phyloP scores from a whole-genome alignment of 306 rosid genomes.

The Lablab purpureus region DNA sequence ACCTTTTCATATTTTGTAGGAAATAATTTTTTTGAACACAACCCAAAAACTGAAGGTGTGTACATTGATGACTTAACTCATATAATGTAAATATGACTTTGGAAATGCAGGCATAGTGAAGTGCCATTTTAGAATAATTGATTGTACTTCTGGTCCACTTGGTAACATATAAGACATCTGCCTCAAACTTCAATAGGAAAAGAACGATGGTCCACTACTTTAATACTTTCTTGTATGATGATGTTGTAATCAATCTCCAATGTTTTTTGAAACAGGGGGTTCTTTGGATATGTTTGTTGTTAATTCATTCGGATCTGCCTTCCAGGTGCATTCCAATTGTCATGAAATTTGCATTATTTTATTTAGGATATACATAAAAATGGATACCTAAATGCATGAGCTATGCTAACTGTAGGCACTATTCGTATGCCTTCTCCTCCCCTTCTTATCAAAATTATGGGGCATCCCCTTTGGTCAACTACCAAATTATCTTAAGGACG shows the following conservation, averaged over 20 bases:
- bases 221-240: constrained; percentile 19
- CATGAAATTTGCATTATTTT: constrained; percentile 8
- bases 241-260: constrained; percentile 32
- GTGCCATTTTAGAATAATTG: constrained; percentile 16
- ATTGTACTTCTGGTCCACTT: constrained; percentile 13
- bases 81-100: constrained; percentile 18
- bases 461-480: constrained; percentile 83
- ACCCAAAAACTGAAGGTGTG: constrained; percentile 69
- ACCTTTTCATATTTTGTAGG: constrained; percentile 63
- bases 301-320: constrained; percentile 93
- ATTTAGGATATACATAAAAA: constrained; percentile 1
- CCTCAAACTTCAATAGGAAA: constrained; percentile 17
- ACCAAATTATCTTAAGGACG: constrained; percentile 82
- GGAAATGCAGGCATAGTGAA: constrained; percentile 12
- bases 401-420: constrained; percentile 72
- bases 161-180: constrained; percentile 7
- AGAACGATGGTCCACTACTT: too few relatives aligned
- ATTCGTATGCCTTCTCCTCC: constrained; percentile 79
- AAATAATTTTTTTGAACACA: constrained; percentile 76
- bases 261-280: constrained; percentile 68
- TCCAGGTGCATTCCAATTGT: constrained; percentile 67
- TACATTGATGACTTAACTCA: constrained; percentile 20
- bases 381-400: constrained; percentile 30
- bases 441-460: constrained; percentile 90
- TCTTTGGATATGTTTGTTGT: constrained; percentile 87